Percentiles rank a stretch among this genome's conserved stretches.
Conservation (phyloP, 2,329 filamentous ascomycete genomes). For the Pseudogymnoascus destructans region DNA sequence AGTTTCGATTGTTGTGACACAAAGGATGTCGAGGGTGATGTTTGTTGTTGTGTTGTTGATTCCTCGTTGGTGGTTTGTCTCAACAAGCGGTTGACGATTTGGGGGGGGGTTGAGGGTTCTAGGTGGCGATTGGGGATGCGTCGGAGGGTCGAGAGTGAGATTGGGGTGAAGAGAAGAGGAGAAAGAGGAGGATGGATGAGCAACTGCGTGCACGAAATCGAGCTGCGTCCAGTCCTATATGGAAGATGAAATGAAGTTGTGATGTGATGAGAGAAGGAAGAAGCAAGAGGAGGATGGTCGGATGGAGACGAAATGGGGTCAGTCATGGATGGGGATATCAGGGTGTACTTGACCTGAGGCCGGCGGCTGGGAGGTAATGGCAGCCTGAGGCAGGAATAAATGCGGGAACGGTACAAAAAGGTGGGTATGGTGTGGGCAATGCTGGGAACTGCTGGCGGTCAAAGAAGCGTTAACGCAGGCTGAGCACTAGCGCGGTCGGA, state of each 20-base stretch:
- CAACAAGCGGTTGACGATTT: background rate
- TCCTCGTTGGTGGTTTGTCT: background rate
- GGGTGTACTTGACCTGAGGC: constrained; percentile 7
- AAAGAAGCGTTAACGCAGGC: constrained; percentile 4
- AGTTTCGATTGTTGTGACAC: background rate
- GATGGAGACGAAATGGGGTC: constrained; percentile 7
- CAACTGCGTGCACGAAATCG: constrained; percentile 8
- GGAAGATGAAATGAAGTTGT: constrained; percentile 7
- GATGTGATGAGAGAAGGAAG: background rate
- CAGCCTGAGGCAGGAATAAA: background rate
- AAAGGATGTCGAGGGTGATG: background rate
- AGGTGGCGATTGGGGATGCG: constrained; percentile 7
- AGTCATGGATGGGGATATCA: constrained; percentile 6
- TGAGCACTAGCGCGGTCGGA: constrained; percentile 1
- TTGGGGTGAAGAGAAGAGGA: background rate
- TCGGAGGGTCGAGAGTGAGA: background rate
- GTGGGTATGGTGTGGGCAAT: background rate
- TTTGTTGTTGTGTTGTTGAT: constrained; percentile 3
- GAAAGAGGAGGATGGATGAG: constrained; percentile 6
- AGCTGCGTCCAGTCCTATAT: constrained; percentile 9
- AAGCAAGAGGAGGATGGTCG: constrained; percentile 5
- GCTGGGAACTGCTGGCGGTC: constrained; percentile 1
- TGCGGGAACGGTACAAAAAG: background rate
- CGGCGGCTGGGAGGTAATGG: background rate
- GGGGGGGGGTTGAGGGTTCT: constrained; percentile 3